Base-by-base conservation (phyloP, 2,329 filamentous ascomycete species). In the Ramichloridium luteum region DNA sequence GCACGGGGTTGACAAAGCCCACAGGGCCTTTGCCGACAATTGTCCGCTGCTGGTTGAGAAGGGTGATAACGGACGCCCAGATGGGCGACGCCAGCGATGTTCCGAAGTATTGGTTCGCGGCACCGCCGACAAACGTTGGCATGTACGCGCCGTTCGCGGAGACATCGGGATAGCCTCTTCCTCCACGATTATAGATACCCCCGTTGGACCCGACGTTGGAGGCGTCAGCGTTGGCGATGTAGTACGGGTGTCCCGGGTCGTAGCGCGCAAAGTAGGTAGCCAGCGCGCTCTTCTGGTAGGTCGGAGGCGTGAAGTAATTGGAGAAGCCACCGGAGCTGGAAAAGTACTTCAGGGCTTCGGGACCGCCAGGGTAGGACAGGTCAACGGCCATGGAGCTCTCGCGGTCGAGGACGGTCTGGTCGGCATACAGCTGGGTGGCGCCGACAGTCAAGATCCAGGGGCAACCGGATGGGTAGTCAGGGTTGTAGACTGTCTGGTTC, bases 161-260 rank as follows among this genome's bases (percentile, higher is more conserved):
- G 33, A 56, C 44, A 33, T 70, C 67, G 1, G 67, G 67, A 39
- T 59, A 67, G 1, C 35, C 44, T 15, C 45, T 37, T 16, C 46
- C 46, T 27, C 18, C 35, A 25, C 30, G 32, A 38, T 48, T 49
- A 45, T 47, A n/a, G n/a, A n/a, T 20, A 33, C 9, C 31, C 6
- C 32, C 31, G 20, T 44, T 37, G 2, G 28, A 39, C 3, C 45
- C 44, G 12, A 44, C 34, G 27, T 43, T 43, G 22, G 35, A 32
- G 28, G 39, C 34, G 13, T 45, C 30, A 13, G 26, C 32, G 30
- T 38, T 39, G 11, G 25, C 30, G 34, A 37, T 36, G 23, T 51
- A 51, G 30, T 37, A 44, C 3, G 40, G 36, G n/a, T 44, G 38
- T 4, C 27, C 32, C 3, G 47, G 47, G n/a, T 46, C 36, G 30